These are phyloP conservation scores for Barnettozyma populi DNA, from an alignment of 805 yeast genomes.

Conservation along the genomic window DNA sequence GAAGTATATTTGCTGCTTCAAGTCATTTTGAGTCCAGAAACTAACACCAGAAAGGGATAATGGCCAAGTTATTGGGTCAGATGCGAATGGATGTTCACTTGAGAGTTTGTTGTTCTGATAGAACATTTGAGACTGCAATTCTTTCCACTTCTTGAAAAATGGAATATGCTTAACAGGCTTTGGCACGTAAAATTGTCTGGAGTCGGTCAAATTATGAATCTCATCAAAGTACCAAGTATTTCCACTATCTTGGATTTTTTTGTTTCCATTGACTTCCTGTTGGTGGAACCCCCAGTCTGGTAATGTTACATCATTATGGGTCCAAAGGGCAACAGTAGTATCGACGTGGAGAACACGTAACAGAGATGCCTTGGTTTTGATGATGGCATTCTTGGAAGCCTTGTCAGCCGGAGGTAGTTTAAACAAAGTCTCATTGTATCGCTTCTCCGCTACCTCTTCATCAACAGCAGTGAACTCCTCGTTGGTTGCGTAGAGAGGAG, in stretches of 20 bases:
- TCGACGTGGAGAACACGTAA: conserved; percentile 75
- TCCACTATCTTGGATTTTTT: conserved; percentile 60
- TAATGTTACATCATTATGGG: conserved; percentile 72
- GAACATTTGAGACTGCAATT: conserved; percentile 85
- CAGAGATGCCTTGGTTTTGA: conserved; percentile 66
- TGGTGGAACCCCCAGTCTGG: conserved; percentile 96
- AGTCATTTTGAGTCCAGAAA: conserved; percentile 79
- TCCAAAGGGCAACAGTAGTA: conserved; percentile 91
- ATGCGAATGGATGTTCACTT: conserved; percentile 92
- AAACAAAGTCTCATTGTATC: conserved; percentile 73
- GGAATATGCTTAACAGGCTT: conserved; percentile 58
- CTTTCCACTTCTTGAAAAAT: conserved; percentile 84
- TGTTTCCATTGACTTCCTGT: conserved; percentile 93
- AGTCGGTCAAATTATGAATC: conserved; percentile 60
- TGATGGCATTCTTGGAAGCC: conserved; percentile 40
- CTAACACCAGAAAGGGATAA: conserved; percentile 85
- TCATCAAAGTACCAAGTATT: conserved; percentile 75
- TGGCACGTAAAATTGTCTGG: conserved; percentile 58
- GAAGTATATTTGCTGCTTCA: conserved; percentile 76
- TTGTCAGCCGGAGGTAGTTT: conserved; percentile 59
- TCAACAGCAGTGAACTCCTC: conserved; percentile 83
- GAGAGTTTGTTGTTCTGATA: conserved; percentile 83
- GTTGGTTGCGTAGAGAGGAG: conserved; percentile 86
- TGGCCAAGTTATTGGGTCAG: conserved; percentile 92
- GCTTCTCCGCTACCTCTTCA: conserved; percentile 49